These are phyloP conservation scores for Combretum micranthum DNA, from an alignment of 345 rosid species.

Conservation along the genomic window DNA sequence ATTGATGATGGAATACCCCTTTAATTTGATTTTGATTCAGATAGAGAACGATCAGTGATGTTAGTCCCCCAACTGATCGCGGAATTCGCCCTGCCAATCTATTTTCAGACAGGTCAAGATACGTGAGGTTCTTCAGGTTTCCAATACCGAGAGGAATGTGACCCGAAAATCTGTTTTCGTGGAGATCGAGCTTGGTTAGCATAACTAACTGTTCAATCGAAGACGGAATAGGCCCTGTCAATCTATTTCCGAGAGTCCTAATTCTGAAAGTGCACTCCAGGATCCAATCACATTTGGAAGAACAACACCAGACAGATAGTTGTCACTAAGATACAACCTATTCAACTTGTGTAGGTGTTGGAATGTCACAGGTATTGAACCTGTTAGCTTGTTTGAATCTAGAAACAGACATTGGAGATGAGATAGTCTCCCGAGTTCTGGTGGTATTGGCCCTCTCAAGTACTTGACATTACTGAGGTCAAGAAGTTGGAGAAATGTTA, in stretches of 20 bases:
- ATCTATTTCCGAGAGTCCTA: constrained; percentile 41
- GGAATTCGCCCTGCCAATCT: constrained; percentile 38
- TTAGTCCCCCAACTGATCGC: constrained; percentile 32
- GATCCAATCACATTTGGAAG: constrained; percentile 22
- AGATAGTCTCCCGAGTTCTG: constrained; percentile 32
- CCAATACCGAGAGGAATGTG: constrained; percentile 34
- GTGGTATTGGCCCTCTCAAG: constrained; percentile 37
- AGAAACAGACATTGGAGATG: constrained; percentile 31
- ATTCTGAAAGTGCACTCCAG: constrained; percentile 25
- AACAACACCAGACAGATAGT: constrained; percentile 31
- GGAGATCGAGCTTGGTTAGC: constrained; percentile 38
- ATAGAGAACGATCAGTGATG: constrained; percentile 26
- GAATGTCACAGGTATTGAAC: constrained; percentile 36
- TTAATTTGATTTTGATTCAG: constrained; percentile 35
- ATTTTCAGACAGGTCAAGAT: constrained; percentile 48
- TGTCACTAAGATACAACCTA: constrained; percentile 33
- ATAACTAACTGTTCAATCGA: constrained; percentile 24
- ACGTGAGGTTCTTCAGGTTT: constrained; percentile 26
- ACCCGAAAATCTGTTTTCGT: constrained; percentile 35
- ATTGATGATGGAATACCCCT: constrained; percentile 47
- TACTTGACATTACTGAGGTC: constrained; percentile 50
- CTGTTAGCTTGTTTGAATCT: constrained; percentile 38
- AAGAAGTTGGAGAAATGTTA: constrained; percentile 34
- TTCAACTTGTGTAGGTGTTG: constrained; percentile 19
- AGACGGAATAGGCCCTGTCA: constrained; percentile 33